Evolutionary conservation across 345 rosid species (phyloP).

Genomic region (rapeseed (Brassica napus)): Da-Ae NC_063446.1:6340501-6341000

Average conservation of each 20-base stretch:
- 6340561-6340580: neutral
- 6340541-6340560: too few species aligned
- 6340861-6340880: neutral
- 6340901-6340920: neutral
- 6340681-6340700: conserved; percentile 34
- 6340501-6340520: too few species aligned
- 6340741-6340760: neutral
- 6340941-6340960: neutral
- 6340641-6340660: conserved; percentile 35
- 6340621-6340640: conserved; percentile 37
- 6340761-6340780: too few species aligned
- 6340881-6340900: neutral
- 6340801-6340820: too few species aligned
- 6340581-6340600: neutral
- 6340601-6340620: conserved; percentile 20
- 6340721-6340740: neutral
- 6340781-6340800: too few species aligned
- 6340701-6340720: neutral
- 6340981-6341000: neutral
- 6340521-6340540: too few species aligned
- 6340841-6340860: too few species aligned
- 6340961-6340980: neutral
- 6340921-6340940: neutral
- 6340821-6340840: too few species aligned
- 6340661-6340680: conserved; percentile 44